These are phyloP conservation scores for Mortierella sp. DNA, from an alignment of 371 early-diverging fungal species.

Conservation along the genomic window DNA sequence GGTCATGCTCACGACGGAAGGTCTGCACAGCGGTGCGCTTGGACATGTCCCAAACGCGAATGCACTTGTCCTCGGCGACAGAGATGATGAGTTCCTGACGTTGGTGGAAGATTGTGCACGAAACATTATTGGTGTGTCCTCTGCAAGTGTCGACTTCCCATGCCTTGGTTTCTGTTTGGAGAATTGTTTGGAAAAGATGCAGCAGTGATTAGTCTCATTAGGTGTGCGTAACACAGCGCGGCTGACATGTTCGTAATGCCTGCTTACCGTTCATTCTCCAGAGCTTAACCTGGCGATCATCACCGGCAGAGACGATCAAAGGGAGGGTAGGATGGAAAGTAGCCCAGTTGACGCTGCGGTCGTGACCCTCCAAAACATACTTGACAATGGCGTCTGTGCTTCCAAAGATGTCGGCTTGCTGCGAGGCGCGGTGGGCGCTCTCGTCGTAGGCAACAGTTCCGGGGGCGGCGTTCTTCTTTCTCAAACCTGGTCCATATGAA, in stretches of 20 bases:
- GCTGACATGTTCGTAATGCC: not conserved
- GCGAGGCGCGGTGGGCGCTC: constrained; percentile 66
- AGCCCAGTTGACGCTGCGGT: constrained; percentile 99
- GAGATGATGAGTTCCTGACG: constrained; percentile 94
- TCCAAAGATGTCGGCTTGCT: constrained; percentile 93
- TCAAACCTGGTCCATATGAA: constrained; percentile 67
- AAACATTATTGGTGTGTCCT: constrained; percentile 99
- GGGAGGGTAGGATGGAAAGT: constrained; percentile 95
- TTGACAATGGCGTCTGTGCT: constrained; percentile 96
- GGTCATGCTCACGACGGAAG: constrained; percentile 96
- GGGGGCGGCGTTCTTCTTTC: constrained; percentile 84
- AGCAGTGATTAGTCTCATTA: not conserved
- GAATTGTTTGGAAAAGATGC: not conserved
- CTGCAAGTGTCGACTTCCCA: constrained; percentile 99
- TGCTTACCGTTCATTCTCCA: constrained; percentile 95
- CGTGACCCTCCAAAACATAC: constrained; percentile 99
- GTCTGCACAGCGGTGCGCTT: constrained; percentile 93
- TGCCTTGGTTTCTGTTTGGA: constrained; percentile 60
- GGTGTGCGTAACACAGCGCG: too few species aligned
- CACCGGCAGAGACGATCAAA: constrained; percentile 96
- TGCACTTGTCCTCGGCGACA: constrained; percentile 97
- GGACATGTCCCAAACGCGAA: constrained; percentile 97
- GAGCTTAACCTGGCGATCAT: constrained; percentile 98
- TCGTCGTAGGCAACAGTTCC: constrained; percentile 73
- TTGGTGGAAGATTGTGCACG: constrained; percentile 93